Evolutionary conservation across 1,284 basidiomycete species (phyloP), one percentile per base, ranked within the genome.

Genomic region (Mycena sp.): DNA sequence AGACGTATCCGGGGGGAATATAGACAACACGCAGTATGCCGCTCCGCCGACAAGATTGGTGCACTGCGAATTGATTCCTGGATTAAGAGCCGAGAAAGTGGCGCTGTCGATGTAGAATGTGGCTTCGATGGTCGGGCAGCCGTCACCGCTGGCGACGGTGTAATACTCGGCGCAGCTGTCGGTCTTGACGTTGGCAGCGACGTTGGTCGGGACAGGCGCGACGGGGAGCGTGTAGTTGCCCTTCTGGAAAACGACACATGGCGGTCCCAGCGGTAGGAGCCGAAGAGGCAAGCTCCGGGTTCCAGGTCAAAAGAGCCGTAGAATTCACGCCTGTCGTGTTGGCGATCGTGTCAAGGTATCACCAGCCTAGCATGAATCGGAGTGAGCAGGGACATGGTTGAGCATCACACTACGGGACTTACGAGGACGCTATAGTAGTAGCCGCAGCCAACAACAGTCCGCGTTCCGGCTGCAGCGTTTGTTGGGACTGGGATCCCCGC

Each of bases 401-500:
- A n/a, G n/a, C n/a, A n/a, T n/a, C n/a, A 44, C 23, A n/a, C 11
- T n/a, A 48, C 16, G 21, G 14, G n/a, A 67, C 21, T 55, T 58
- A 67, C 66, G 50, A 61, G 40, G 21, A 71, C 58, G 26, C 40
- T 53, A 48, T 71, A 71, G 49, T 71, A 71, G 54, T 50, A 53
- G 19, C 69, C 69, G 58, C 69, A 71, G 35, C 58, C 67, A 21
- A 68, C 66, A 21, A 68, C 66, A 9, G 57, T 29, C 49, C 68
- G 49, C 32, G 69, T 71, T 17, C 69, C 68, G 23, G 30, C 49
- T 14, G 69, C 69, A 26, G 69, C 56, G 49, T 71, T 71, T 17
- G 69, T 71, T 10, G 69, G 69, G 43, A 64, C 69, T 12, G 69
- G 46, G 50, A 71, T 59, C 29, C 69, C 69, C 41, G 69, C 66